Conservation (phyloP, 2,329 filamentous ascomycete species). For the Clathrospora elynae region DNA sequence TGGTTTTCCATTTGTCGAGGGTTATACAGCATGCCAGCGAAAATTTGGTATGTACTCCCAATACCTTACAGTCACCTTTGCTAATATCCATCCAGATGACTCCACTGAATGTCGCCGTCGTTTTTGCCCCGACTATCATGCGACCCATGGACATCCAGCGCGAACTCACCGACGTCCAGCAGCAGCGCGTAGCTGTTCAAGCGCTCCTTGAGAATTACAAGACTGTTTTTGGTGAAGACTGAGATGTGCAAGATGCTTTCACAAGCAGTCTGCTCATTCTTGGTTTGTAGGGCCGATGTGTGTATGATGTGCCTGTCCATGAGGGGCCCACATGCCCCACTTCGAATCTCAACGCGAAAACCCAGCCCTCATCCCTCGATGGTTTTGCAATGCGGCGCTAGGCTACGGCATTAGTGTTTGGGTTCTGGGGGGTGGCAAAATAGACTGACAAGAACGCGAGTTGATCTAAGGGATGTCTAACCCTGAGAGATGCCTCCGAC, state of each 20-base stretch:
- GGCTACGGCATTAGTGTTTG: neutral
- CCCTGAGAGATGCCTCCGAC: neutral
- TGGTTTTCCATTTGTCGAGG: constrained; percentile 89
- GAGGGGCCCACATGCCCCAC: no score
- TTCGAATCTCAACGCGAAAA: no score
- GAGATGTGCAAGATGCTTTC: constrained; percentile 5
- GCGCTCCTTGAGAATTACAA: constrained; percentile 91
- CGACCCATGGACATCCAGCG: constrained; percentile 84
- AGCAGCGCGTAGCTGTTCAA: constrained; percentile 89
- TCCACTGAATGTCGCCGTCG: constrained; percentile 91
- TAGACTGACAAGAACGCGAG: neutral
- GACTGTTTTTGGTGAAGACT: constrained; percentile 68
- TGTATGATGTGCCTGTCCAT: no score
- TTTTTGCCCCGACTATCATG: constrained; percentile 98
- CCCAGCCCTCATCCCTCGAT: no score
- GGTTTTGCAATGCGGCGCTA: neutral
- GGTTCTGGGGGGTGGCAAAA: neutral
- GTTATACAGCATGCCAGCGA: constrained; percentile 82
- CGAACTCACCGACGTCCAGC: constrained; percentile 94
- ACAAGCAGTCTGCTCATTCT: neutral
- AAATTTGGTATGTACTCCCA: constrained; percentile 70
- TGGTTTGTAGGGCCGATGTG: neutral
- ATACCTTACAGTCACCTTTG: neutral
- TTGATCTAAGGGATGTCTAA: neutral
- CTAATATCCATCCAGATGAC: constrained; percentile 71